Percentiles rank a stretch among this genome's conserved stretches.
Evolutionary conservation across 1,284 basidiomycete genomes (phyloP).

Genomic region (Psilocybe mexicana): DNA sequence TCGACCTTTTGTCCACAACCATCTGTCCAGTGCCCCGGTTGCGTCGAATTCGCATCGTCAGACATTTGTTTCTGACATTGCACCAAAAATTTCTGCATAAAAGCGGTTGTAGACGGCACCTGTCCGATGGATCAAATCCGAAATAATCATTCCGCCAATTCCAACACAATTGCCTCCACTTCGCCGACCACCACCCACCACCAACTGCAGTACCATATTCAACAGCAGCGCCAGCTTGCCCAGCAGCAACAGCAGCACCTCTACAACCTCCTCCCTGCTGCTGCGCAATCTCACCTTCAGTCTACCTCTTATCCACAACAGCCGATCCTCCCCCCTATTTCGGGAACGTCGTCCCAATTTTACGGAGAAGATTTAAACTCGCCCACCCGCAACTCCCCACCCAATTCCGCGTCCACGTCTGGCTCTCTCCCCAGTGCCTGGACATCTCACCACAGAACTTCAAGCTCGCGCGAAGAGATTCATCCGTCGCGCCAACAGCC

Average conservation of each 20-base stretch:
- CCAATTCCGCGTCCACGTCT: conserved; percentile 6
- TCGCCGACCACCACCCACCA: conserved; percentile 9
- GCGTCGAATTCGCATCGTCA: background rate
- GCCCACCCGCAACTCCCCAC: conserved; percentile 10
- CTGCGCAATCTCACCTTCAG: background rate
- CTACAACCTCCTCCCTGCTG: conserved; percentile 15
- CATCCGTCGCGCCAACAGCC: conserved; percentile 10
- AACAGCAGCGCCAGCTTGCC: conserved; percentile 14
- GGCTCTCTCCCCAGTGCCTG: conserved; percentile 1
- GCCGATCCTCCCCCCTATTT: conserved; percentile 10
- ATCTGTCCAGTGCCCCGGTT: conserved; percentile 7
- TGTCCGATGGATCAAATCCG: conserved; percentile 19
- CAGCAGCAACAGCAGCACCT: conserved; percentile 22
- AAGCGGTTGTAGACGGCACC: conserved; percentile 11
- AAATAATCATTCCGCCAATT: conserved; percentile 14
- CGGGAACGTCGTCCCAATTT: conserved; percentile 9
- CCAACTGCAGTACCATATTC: conserved; percentile 9
- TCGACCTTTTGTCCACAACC: conserved; percentile 4
- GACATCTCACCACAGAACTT: conserved; percentile 8
- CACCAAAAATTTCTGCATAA: conserved; percentile 10
- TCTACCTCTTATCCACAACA: conserved; percentile 9
- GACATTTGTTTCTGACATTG: background rate
- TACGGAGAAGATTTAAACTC: conserved; percentile 11
- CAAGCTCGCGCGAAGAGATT: conserved; percentile 10
- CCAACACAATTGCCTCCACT: conserved; percentile 9